Evolutionary conservation across 805 yeast genomes (phyloP), one percentile per base, ranked within the genome.

Genomic region (Myxozyma monticola): DNA sequence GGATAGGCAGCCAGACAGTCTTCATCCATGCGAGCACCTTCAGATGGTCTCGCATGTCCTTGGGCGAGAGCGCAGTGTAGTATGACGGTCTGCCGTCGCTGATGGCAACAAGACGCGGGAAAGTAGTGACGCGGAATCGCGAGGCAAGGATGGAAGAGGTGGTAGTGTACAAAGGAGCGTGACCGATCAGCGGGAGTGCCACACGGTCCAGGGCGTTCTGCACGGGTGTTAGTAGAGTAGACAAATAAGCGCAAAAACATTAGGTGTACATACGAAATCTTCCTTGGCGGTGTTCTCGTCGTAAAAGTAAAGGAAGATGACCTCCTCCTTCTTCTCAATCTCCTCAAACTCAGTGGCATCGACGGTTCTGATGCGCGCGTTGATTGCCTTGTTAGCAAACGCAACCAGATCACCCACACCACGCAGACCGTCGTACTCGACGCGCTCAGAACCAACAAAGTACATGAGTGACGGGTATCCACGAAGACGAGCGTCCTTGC

Each of bases 271-370:
- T 42, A 50, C 53, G 60, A 71, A 70, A 46, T 71, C 75, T 49
- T 71, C 76, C 18, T 62, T 49, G 37, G 64, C 63, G 5, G 71
- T 65, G 2, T 63, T 56, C 37, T 67, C 67, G 54, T 72, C 75
- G 46, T 71, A 68, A 31, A 73, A 62, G 52, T 68, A 73, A 24
- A 73, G 59, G 54, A 70, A 70, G 1, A 67, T 56, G 22, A 65
- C 65, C 10, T 61, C 51, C 12, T 63, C 64, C 36, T 59, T 62
- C 45, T 51, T 48, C 25, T 56, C 56, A 15, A 65, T 40, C 25
- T 54, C 60, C n/a, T 55, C 59, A 18, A 60, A 45, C 46, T 66
- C 56, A 6, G 61, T 48, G 6, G 51, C 57, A 34, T 58, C 58
- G 21, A 65, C 61, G 1, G 68, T 57, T 20, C 64, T 62, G 28